Evolutionary conservation across 306 rosid species (phyloP).

Genomic region (Gastrolobium villosum): DNA sequence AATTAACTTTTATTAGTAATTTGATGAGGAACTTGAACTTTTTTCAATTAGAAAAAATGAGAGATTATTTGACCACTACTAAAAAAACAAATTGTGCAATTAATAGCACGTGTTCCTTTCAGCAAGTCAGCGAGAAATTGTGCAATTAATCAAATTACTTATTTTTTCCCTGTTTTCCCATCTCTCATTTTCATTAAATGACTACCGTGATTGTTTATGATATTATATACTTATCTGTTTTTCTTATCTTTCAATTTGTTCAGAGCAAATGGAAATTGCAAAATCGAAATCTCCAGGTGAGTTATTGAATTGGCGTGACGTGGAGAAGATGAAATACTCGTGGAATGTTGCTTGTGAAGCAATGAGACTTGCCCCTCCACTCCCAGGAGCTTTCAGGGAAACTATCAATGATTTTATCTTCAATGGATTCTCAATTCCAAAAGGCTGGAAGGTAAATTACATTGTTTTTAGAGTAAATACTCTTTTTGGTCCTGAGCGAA

Average conservation of each 20-base stretch:
- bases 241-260: neutral
- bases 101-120: too few relatives aligned
- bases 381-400: constrained; percentile 82
- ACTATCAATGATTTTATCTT: constrained; percentile 65
- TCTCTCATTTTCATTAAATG: too few relatives aligned
- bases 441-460: constrained; percentile 77
- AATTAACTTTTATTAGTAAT: too few relatives aligned
- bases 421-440: constrained; percentile 79
- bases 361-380: constrained; percentile 72
- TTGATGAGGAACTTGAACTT: too few relatives aligned
- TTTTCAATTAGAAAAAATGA: too few relatives aligned
- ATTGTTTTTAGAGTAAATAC: too few relatives aligned
- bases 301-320: constrained; percentile 73
- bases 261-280: constrained; percentile 82
- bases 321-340: constrained; percentile 77
- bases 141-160: too few relatives aligned
- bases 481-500: too few relatives aligned
- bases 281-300: constrained; percentile 62
- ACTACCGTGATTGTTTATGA: neutral
- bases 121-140: too few relatives aligned
- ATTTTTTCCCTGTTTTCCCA: too few relatives aligned
- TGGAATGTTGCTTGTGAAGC: constrained; percentile 87
- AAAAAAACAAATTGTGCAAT: too few relatives aligned
- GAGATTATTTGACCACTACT: too few relatives aligned
- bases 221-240: neutral